Base-by-base conservation (phyloP, 306 rosid genomes). In the Malus fusca region DNA sequence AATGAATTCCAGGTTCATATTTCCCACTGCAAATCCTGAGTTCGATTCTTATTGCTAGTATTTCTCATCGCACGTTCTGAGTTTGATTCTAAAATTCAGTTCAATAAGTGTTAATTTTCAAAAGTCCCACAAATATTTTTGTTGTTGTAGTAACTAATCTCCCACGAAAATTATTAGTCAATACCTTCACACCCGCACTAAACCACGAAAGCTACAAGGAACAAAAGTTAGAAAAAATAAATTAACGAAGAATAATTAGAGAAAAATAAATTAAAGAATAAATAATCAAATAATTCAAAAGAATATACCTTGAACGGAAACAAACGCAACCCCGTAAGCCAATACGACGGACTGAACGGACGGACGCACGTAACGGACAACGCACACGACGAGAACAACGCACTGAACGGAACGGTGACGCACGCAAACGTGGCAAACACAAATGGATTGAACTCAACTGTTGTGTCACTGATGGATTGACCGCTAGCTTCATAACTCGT, bases 251-350 rank as follows among this genome's bases (percentile, higher is more conserved):
- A 33, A 33, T 33, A 33, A 33, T 33, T 33, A 33, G 35, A 33
- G 35, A 75, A 52, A 19, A 51, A 18, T n/a, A 56, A 19, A 37
- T 13, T 37, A 8, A 44, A 33, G 9, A 42, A 5, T 2, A 58
- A 15, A 12, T 5, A 17, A 31, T 1, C 19, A 4, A 4, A 6
- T 22, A 66, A 44, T 72, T 19, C 11, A 60, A 31, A 79, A 13
- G 62, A 70, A 22, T 40, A 75, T 84, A 89, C 94, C 93, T 91
- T 73, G 64, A 72, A 74, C 46, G 59, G 3, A 52, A 73, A 66
- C 35, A 75, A 60, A 60, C 43, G 59, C 59, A 59, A 77, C 75
- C 52, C n/a, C 17, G 81, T 71, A 51, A 43, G 73, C 15, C 84
- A 44, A 35, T 61, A 84, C 86, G 82, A 73, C 71, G 26, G 40